phyloP scores from a whole-genome alignment of 176 grass and related monocot genomes.

The Oryza nivara region DNA sequence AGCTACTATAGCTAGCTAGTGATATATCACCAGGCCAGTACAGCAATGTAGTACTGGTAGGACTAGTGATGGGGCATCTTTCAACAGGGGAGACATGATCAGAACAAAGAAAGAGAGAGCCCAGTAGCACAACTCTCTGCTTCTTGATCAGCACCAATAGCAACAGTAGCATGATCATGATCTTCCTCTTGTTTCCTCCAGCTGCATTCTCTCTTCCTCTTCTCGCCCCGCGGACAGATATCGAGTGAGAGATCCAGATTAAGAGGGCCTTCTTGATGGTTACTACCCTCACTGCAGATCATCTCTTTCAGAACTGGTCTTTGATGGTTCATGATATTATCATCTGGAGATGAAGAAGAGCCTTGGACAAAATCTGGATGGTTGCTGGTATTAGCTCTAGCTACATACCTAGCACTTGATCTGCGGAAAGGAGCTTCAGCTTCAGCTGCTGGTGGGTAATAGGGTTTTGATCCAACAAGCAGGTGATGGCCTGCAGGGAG shows the following conservation, averaged over 20 bases:
- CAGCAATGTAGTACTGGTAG: neutral
- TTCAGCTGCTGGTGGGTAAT: constrained; percentile 26
- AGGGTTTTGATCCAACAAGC: constrained; percentile 31
- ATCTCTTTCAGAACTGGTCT: neutral
- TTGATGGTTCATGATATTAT: constrained; percentile 27
- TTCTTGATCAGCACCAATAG: constrained; percentile 21
- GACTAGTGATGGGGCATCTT: neutral
- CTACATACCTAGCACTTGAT: neutral
- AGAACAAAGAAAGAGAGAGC: constrained; percentile 43
- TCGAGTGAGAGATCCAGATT: constrained; percentile 47
- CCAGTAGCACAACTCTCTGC: neutral
- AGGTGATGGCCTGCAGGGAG: constrained; percentile 25
- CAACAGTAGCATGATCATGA: neutral
- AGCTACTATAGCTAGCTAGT: neutral
- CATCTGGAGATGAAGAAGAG: constrained; percentile 12
- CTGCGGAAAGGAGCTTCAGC: neutral
- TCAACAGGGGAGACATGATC: neutral
- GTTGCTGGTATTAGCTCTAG: constrained; percentile 19
- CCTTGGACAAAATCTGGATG: neutral
- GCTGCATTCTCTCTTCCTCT: constrained; percentile 3
- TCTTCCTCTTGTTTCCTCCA: neutral
- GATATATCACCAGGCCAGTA: neutral
- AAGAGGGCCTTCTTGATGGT: neutral
- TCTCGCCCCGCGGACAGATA: neutral
- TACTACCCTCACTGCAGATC: neutral